phyloP scores from a whole-genome alignment of 2,329 filamentous ascomycete species.

The Verticillium albo-atrum region DNA sequence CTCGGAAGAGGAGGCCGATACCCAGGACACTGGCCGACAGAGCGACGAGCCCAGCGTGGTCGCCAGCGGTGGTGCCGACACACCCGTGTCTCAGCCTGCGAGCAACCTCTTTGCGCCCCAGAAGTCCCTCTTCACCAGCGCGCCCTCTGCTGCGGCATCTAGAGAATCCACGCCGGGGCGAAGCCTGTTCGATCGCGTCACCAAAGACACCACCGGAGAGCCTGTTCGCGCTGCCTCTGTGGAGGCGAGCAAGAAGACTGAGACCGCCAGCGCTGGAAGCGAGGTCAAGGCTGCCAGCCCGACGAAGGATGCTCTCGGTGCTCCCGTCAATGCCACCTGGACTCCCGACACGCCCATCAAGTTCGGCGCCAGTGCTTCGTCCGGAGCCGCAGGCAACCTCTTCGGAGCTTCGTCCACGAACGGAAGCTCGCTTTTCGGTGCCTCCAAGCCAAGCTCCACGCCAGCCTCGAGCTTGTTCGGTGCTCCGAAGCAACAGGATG shows the following conservation, averaged over 20 bases:
- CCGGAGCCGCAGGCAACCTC: conserved; percentile 12
- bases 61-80: conserved; percentile 35
- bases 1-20: conserved; percentile 34
- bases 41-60: conserved; percentile 38
- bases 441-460: conserved; percentile 24
- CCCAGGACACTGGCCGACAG: conserved; percentile 36
- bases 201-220: conserved; percentile 44
- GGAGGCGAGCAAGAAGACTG: conserved; percentile 25
- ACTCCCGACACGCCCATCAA: conserved; percentile 49
- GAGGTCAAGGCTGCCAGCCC: conserved; percentile 19
- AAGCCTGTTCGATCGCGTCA: conserved; percentile 54
- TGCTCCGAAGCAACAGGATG: conserved; percentile 20
- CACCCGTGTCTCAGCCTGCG: conserved; percentile 30
- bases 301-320: conserved; percentile 27
- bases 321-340: conserved; percentile 40
- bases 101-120: conserved; percentile 23
- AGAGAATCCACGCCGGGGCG: conserved; percentile 40
- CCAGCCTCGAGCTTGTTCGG: conserved; percentile 28
- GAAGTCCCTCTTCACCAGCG: conserved; percentile 16
- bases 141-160: conserved; percentile 19
- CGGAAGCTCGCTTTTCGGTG: conserved; percentile 27
- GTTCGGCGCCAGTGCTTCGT: conserved; percentile 34
- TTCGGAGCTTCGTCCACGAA: conserved; percentile 19
- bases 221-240: conserved; percentile 33
- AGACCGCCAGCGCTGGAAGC: conserved; percentile 14